Evolutionary conservation across 2,329 filamentous ascomycete genomes (phyloP), one percentile per base, ranked within the genome.

Genomic region (Aspergillus unguis): DNA sequence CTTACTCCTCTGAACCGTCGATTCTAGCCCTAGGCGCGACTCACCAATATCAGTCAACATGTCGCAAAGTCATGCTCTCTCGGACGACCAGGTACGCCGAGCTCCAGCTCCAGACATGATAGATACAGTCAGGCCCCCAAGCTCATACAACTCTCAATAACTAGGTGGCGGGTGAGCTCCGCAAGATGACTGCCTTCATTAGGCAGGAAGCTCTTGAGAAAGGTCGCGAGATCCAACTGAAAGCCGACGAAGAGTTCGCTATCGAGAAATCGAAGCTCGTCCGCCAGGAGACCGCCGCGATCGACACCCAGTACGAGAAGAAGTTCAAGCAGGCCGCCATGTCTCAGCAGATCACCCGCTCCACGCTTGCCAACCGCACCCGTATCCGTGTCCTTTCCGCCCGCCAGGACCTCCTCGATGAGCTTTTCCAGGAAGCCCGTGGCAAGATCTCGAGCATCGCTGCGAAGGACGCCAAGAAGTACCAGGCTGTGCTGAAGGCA

Each of bases 141-240:
- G 56, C 53, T 59, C 45, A 58, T 48, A 43, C 48, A 17, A 44
- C 17, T 44, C 56, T 52, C 54, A 54, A 51, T 38, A 33, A 46
- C 53, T 54, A 97, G 91, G 94, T 99, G 82, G 86, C 89, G 77
- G 86, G 90, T 77, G 94, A 99, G 85, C 89, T 99, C 77, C 92
- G 90, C 82, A 99, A 99, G 85, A 99, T 99, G 94, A 97, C 94
- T 55, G 92, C 92, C 71, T 99, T 99, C 84, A 99, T 99, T 85
- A 90, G 91, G 75, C 94, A 97, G 79, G 94, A 99, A 80, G 94
- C 94, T 54, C 84, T 88, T 69, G 94, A 99, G 74, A 99, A 99
- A 78, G 91, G 91, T 66, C 88, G 88, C 71, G 94, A 99, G 77
- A 97, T 99, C 75, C 85, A 94, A 70, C 87, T 97, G 78, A 97